Evolutionary conservation across 2,329 filamentous ascomycete genomes (phyloP).

Genomic region (Scytalidium lignicola): DNA sequence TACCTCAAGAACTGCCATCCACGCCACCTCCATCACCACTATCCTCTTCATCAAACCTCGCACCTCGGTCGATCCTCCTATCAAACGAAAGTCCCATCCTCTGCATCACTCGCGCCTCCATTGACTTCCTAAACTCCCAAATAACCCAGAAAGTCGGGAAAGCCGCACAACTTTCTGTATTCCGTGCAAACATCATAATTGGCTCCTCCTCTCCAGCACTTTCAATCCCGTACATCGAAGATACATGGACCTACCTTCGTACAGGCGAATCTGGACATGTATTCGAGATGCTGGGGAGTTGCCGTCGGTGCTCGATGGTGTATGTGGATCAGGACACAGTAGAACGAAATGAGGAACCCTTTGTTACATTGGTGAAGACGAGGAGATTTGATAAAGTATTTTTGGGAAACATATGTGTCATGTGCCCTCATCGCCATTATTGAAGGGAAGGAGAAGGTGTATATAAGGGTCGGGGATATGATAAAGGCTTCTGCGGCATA

Average conservation of each 20-base stretch:
- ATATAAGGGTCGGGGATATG: slow-evolving; percentile 42
- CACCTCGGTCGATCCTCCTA: slow-evolving; percentile 57
- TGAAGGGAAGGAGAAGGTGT: slow-evolving; percentile 7
- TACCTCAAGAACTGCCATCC: slow-evolving; percentile 7
- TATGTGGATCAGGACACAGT: slow-evolving; percentile 82
- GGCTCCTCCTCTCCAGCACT: slow-evolving; percentile 30
- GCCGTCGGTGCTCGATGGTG: slow-evolving; percentile 87
- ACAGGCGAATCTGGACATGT: slow-evolving; percentile 49
- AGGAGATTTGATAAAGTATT: slow-evolving; percentile 73
- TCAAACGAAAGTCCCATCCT: slow-evolving; percentile 91
- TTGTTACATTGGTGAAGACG: slow-evolving; percentile 78
- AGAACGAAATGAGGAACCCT: slow-evolving; percentile 72
- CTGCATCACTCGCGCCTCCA: slow-evolving; percentile 70
- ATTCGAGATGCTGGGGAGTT: slow-evolving; percentile 71
- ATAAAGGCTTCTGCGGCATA: neutral
- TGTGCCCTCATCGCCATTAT: slow-evolving; percentile 6
- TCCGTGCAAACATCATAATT: slow-evolving; percentile 81
- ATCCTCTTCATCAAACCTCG: slow-evolving; percentile 46
- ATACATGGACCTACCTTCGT: slow-evolving; percentile 64
- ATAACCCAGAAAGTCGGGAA: slow-evolving; percentile 57
- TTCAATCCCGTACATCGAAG: slow-evolving; percentile 64
- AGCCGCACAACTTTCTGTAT: slow-evolving; percentile 63
- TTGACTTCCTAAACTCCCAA: slow-evolving; percentile 67
- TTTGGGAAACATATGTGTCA: slow-evolving; percentile 72
- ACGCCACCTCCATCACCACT: slow-evolving; percentile 45